Conservation (phyloP, 2,329 filamentous ascomycete genomes). For the Aspergillus sp. region DNA sequence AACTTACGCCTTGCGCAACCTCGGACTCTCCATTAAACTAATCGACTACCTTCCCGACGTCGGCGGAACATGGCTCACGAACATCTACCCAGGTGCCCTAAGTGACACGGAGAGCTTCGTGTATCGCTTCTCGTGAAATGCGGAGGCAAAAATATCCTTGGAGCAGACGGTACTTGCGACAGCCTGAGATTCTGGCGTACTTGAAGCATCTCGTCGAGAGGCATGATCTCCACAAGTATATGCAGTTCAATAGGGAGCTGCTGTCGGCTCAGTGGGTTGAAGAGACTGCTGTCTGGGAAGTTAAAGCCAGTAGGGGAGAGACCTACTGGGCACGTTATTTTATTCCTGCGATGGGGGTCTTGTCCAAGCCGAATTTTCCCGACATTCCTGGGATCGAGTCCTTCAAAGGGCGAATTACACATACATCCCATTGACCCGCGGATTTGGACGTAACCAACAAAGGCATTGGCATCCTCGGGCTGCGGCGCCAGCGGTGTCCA, state of each 20-base stretch:
- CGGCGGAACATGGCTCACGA: slow-evolving; percentile 19
- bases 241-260: slow-evolving; percentile 4
- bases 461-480: slow-evolving; percentile 43
- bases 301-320: neutral
- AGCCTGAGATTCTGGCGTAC: neutral
- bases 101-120: neutral
- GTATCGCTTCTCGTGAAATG: neutral
- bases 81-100: slow-evolving; percentile 16
- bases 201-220: neutral
- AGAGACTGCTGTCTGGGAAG: neutral
- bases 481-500: slow-evolving; percentile 23
- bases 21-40: slow-evolving; percentile 26
- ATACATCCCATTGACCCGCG: slow-evolving; percentile 49
- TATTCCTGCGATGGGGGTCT: slow-evolving; percentile 12
- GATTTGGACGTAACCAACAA: slow-evolving; percentile 40
- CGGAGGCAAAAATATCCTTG: neutral
- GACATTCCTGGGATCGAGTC: slow-evolving; percentile 44
- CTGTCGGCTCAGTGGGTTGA: slow-evolving; percentile 2
- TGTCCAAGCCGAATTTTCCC: slow-evolving; percentile 44
- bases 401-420: slow-evolving; percentile 49
- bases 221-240: neutral
- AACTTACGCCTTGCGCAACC: slow-evolving; percentile 11
- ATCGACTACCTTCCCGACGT: slow-evolving; percentile 25
- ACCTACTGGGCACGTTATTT: slow-evolving; percentile 8
- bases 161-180: neutral